These are phyloP conservation scores for Aspergillus baeticus DNA, from an alignment of 495 filamentous ascomycete genomes.

Conservation along the genomic window DNA sequence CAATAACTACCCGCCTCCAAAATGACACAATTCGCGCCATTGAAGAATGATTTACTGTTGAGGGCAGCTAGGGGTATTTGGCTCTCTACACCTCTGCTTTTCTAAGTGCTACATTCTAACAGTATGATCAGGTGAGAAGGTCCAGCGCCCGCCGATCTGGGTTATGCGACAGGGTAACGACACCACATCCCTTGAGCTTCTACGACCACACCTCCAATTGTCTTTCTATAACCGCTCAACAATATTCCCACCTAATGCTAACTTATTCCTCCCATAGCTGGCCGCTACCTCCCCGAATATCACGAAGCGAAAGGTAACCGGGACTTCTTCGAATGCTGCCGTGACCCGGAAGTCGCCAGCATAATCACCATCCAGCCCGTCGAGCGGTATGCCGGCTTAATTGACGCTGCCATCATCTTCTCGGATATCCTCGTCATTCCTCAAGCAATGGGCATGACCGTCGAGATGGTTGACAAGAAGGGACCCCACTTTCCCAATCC, in stretches of 20 bases:
- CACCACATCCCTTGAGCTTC: background rate
- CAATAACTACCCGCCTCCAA: conserved; percentile 23
- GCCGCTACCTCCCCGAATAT: conserved; percentile 96
- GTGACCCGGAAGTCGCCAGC: conserved; percentile 86
- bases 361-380: conserved; percentile 91
- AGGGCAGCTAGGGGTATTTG: conserved; percentile 79
- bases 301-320: conserved; percentile 83
- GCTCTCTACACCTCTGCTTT: background rate
- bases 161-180: conserved; percentile 93
- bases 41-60: conserved; percentile 88
- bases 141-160: conserved; percentile 93
- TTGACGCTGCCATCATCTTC: conserved; percentile 98
- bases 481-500: conserved; percentile 92
- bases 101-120: conserved; percentile 19
- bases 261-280: conserved; percentile 54
- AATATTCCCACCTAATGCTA: background rate
- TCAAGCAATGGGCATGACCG: conserved; percentile 94
- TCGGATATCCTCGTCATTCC: conserved; percentile 97
- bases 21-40: conserved; percentile 71
- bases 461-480: conserved; percentile 96
- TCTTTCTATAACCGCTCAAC: no score
- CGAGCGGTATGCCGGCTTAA: conserved; percentile 82
- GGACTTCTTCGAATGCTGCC: conserved; percentile 98
- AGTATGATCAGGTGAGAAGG: conserved; percentile 67
- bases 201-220: no score